Percentiles rank a stretch among this genome's conserved stretches.
Evolutionary conservation across 2,329 filamentous ascomycete genomes (phyloP).

Genomic region (Scedosporium aurantiacum): DNA sequence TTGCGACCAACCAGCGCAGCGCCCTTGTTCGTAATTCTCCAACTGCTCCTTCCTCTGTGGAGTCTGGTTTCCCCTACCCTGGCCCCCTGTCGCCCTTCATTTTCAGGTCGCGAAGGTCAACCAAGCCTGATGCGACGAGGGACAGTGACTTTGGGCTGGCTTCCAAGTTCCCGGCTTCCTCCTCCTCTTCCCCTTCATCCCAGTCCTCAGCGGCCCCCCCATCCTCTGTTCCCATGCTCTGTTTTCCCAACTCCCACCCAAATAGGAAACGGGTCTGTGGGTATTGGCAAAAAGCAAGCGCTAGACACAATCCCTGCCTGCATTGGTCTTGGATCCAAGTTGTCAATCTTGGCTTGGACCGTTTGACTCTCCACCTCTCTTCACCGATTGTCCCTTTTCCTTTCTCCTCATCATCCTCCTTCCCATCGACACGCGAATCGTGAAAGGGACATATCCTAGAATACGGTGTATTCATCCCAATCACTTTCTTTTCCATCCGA

Average conservation of each 20-base stretch:
- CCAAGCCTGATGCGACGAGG: neutral
- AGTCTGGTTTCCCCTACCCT: neutral
- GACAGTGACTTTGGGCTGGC: neutral
- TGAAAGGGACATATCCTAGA: constrained; percentile 1
- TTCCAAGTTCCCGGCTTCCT: neutral
- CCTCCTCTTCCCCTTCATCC: neutral
- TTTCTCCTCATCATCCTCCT: constrained; percentile 1
- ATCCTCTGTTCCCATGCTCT: neutral
- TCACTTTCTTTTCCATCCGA: neutral
- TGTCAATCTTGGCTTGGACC: neutral
- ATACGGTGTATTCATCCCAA: constrained; percentile 4
- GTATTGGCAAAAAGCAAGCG: constrained; percentile 1
- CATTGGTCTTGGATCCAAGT: neutral
- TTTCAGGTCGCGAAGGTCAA: neutral
- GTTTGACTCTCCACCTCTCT: constrained; percentile 1
- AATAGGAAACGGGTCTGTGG: neutral
- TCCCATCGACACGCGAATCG: neutral
- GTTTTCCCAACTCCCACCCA: neutral
- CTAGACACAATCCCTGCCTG: neutral
- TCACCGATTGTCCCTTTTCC: constrained; percentile 1
- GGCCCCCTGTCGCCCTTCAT: neutral
- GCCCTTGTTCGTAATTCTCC: neutral
- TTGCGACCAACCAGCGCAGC: neutral
- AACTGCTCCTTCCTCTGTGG: neutral
- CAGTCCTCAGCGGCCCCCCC: neutral